phyloP scores from a whole-genome alignment of 805 yeast genomes.

The Spathaspora girioi region DNA sequence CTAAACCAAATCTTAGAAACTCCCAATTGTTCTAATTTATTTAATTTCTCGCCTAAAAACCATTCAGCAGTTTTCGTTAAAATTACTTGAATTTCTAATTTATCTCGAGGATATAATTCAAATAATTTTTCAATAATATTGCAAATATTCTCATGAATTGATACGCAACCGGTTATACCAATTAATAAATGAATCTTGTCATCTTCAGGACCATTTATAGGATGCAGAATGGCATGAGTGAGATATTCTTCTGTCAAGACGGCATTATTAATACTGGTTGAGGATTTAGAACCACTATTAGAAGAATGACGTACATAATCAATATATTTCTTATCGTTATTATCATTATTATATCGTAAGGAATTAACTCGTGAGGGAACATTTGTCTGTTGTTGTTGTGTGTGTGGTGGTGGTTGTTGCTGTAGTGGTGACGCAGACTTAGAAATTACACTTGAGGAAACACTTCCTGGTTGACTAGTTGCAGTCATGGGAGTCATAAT shows the following conservation, averaged over 20 bases:
- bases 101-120: conserved; percentile 16
- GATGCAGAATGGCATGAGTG: not conserved
- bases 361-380: conserved; percentile 8
- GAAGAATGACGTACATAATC: conserved; percentile 10
- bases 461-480: not conserved
- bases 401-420: not conserved
- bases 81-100: conserved; percentile 21
- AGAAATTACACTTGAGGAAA: conserved; percentile 3
- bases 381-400: too few relatives aligned
- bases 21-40: conserved; percentile 17
- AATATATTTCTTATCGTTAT: conserved; percentile 9
- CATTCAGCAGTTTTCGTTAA: conserved; percentile 21
- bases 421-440: not conserved
- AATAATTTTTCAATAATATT: conserved; percentile 21
- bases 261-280: not conserved
- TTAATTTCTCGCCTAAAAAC: conserved; percentile 16
- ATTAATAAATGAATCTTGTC: conserved; percentile 19
- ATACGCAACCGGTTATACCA: conserved; percentile 23
- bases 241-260: not conserved
- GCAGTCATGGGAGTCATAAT: not conserved
- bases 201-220: conserved; percentile 7
- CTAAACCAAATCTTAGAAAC: conserved; percentile 21
- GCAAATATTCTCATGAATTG: conserved; percentile 18
- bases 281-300: conserved; percentile 1
- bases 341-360: conserved; percentile 7